phyloP scores from a whole-genome alignment of 495 filamentous ascomycete genomes.

The Xylaria flabelliformis region DNA sequence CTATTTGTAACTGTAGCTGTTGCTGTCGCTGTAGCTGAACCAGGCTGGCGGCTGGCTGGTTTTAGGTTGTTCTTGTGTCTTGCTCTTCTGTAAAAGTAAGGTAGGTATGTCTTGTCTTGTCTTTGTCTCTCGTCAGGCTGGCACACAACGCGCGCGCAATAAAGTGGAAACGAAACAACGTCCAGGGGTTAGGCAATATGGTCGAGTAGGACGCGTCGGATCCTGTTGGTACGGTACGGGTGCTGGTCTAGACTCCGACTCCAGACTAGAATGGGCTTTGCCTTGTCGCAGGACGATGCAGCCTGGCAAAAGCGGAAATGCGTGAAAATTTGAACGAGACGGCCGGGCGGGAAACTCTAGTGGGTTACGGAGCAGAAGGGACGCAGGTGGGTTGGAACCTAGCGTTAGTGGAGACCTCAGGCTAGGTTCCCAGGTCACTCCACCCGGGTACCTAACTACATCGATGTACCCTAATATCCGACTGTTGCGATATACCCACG shows the following conservation, averaged over 20 bases:
- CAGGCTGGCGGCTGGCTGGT: neutral
- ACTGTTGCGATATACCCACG: neutral
- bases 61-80: conserved; percentile 4
- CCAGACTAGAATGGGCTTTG: neutral
- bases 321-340: conserved; percentile 22
- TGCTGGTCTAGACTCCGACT: conserved; percentile 23
- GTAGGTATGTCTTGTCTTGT: conserved; percentile 1
- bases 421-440: neutral
- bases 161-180: conserved; percentile 16
- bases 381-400: conserved; percentile 1
- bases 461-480: neutral
- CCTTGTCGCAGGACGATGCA: conserved; percentile 20
- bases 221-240: conserved; percentile 1
- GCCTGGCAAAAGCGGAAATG: conserved; percentile 24
- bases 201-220: conserved; percentile 20
- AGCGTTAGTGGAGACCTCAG: neutral
- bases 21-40: conserved; percentile 6
- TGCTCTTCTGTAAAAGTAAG: neutral
- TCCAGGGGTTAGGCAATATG: conserved; percentile 13
- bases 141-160: conserved; percentile 9
- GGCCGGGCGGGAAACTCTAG: conserved; percentile 10
- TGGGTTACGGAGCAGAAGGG: conserved; percentile 2
- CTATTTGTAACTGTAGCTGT: conserved; percentile 2
- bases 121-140: conserved; percentile 20
- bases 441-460: neutral